Percentiles rank a stretch among this genome's conserved stretches.
These are phyloP conservation scores for Zasmidium cellare DNA, from an alignment of 2,329 filamentous ascomycete species.

Conservation along the genomic window DNA sequence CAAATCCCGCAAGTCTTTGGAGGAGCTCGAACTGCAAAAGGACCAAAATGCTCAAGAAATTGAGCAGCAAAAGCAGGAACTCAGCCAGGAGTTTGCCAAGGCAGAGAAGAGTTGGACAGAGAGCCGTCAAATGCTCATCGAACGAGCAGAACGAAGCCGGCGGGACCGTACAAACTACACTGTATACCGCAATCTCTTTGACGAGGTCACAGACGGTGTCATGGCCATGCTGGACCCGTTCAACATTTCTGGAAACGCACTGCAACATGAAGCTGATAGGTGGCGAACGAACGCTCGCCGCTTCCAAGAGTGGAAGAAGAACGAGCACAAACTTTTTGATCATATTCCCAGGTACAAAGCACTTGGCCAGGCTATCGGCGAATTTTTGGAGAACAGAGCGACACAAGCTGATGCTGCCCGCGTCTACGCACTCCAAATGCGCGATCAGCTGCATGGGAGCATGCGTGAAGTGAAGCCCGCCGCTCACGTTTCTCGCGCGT, in stretches of 20 bases:
- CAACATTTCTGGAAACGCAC: neutral
- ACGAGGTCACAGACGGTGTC: constrained; percentile 2
- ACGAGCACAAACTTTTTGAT: constrained; percentile 12
- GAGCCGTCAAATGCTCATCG: neutral
- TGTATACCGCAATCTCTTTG: constrained; percentile 15
- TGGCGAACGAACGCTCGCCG: constrained; percentile 11
- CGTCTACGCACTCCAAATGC: neutral
- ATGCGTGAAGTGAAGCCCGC: neutral
- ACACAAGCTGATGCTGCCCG: constrained; percentile 10
- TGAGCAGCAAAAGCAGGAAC: neutral
- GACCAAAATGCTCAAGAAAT: neutral
- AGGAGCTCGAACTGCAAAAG: neutral
- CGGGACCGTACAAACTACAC: constrained; percentile 15
- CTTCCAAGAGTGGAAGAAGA: constrained; percentile 13
- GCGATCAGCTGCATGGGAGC: neutral
- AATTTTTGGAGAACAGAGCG: constrained; percentile 13
- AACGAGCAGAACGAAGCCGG: constrained; percentile 1
- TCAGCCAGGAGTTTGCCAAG: neutral
- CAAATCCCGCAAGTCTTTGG: neutral
- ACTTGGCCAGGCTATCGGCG: constrained; percentile 11
- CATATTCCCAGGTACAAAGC: constrained; percentile 12
- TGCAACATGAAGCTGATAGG: constrained; percentile 3
- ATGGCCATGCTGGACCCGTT: neutral
- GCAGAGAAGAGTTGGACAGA: neutral
- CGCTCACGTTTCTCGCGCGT: constrained; percentile 13